Conservation (phyloP, 2,329 filamentous ascomycete species). For the Pseudocercospora pini-densiflorae region DNA sequence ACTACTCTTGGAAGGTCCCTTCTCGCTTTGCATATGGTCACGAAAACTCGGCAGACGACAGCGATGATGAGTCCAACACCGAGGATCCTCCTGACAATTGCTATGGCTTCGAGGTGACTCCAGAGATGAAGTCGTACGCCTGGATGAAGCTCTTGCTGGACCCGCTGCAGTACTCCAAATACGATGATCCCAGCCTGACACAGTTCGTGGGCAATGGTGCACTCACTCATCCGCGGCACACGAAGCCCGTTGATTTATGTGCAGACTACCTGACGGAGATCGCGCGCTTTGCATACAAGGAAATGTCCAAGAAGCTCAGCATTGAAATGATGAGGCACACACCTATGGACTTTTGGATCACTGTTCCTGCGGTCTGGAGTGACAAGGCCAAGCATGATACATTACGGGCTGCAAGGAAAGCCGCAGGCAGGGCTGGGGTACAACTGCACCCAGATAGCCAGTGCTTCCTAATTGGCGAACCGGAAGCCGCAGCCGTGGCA, state of each 20-base stretch:
- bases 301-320: not conserved
- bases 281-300: constrained; percentile 3
- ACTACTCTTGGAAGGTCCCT: constrained; percentile 20
- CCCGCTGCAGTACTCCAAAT: constrained; percentile 9
- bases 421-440: constrained; percentile 73
- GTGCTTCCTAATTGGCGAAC: constrained; percentile 69
- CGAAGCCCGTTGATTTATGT: constrained; percentile 16
- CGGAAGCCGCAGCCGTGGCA: constrained; percentile 71
- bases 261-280: constrained; percentile 23
- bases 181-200: constrained; percentile 17
- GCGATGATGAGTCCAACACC: too few relatives aligned
- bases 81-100: not conserved
- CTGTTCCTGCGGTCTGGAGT: constrained; percentile 79
- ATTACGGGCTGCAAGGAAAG: constrained; percentile 71
- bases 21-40: constrained; percentile 19
- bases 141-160: constrained; percentile 25
- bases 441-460: constrained; percentile 45
- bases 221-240: constrained; percentile 1
- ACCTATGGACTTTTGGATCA: constrained; percentile 80
- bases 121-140: constrained; percentile 11
- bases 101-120: constrained; percentile 17
- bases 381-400: constrained; percentile 80
- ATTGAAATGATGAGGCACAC: too few relatives aligned
- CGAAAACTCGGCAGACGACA: not conserved
- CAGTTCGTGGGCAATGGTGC: constrained; percentile 17